phyloP scores from a whole-genome alignment of 306 rosid genomes.

The Malus fusca region DNA sequence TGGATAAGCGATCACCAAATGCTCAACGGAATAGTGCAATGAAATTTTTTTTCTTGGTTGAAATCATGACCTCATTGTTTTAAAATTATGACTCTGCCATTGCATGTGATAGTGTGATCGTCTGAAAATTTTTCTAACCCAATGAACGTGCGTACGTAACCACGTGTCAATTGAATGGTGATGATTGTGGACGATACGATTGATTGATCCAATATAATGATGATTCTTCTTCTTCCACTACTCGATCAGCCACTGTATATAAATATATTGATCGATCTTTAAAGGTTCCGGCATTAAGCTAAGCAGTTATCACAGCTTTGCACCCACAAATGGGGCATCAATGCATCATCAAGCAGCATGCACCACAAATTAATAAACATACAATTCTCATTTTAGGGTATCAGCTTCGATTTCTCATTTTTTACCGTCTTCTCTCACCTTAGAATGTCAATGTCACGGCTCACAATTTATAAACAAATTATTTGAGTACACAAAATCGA shows the following conservation, averaged over 20 bases:
- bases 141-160: background rate
- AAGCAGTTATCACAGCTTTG: slow-evolving; percentile 14
- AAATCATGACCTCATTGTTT: no score
- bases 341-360: background rate
- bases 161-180: background rate
- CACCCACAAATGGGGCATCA: background rate
- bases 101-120: background rate
- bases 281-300: slow-evolving; percentile 13
- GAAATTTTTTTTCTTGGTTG: no score
- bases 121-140: no score
- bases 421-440: no score
- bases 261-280: background rate
- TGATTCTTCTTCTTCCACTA: background rate
- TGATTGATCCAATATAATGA: background rate
- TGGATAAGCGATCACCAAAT: no score
- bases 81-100: no score
- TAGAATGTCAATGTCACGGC: no score
- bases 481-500: no score
- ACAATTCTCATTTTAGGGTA: background rate
- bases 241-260: background rate
- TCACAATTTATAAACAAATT: no score
- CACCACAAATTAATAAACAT: background rate
- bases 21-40: no score
- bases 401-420: no score
- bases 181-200: slow-evolving; percentile 4